Conservation (phyloP, 345 rosid species). For the Cardiospermum halicacabum region DNA sequence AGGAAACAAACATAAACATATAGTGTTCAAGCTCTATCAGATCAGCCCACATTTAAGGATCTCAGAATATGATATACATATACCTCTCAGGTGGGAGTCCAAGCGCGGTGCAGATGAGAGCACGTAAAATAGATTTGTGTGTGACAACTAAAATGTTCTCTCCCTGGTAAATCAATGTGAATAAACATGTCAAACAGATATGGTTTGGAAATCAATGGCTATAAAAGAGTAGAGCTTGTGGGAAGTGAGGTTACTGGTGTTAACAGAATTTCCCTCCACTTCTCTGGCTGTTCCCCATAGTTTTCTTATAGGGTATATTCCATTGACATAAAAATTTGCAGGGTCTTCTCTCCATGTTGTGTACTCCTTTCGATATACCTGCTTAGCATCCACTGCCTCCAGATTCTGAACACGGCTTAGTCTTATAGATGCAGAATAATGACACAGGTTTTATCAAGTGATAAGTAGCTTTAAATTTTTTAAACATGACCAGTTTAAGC, state of each 20-base stretch:
- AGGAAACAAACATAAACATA: too few relatives aligned
- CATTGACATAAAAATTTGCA: conserved; percentile 48
- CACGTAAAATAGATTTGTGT: conserved; percentile 62
- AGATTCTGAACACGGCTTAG: conserved; percentile 48
- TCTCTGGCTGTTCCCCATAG: conserved; percentile 58
- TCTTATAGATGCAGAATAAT: conserved; percentile 13
- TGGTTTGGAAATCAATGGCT: conserved; percentile 3
- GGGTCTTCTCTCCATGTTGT: conserved; percentile 60
- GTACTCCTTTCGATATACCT: conserved; percentile 47
- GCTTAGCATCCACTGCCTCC: conserved; percentile 70
- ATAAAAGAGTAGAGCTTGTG: not conserved
- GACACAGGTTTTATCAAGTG: not conserved
- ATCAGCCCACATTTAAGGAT: too few relatives aligned
- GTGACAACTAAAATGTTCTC: conserved; percentile 48
- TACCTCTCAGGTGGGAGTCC: conserved; percentile 59
- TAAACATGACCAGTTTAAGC: not conserved
- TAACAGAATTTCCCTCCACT: conserved; percentile 57
- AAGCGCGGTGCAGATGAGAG: conserved; percentile 60
- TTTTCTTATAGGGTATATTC: conserved; percentile 48
- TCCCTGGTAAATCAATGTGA: conserved; percentile 35
- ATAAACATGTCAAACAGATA: conserved; percentile 16
- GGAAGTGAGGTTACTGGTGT: conserved; percentile 40
- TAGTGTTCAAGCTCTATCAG: too few relatives aligned
- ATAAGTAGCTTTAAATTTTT: not conserved
- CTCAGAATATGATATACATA: conserved; percentile 6